A percentile compares a stretch with the other conserved stretches of the same genome.
Evolutionary conservation across 768 basidiomycete genomes (phyloP).

Genomic region (Sistotremastrum niveocremeum): DNA sequence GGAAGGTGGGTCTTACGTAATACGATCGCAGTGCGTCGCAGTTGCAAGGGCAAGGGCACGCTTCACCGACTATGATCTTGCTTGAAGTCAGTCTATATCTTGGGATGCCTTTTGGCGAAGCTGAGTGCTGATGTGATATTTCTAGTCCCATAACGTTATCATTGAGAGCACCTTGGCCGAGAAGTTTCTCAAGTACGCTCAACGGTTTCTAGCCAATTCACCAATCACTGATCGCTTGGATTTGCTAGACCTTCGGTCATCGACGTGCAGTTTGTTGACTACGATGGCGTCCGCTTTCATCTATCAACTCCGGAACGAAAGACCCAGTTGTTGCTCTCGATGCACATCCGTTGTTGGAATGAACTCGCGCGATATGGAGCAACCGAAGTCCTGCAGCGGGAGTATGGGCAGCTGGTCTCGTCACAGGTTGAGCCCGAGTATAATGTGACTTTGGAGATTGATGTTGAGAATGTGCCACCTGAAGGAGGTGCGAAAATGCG

Average conservation of each 20-base stretch:
- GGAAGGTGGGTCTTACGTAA: no score
- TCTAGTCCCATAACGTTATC: constrained; percentile 74
- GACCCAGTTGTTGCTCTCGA: constrained; percentile 72
- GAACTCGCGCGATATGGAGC: constrained; percentile 86
- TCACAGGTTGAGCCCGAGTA: constrained; percentile 73
- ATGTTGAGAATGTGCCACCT: constrained; percentile 75
- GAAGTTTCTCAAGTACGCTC: constrained; percentile 67
- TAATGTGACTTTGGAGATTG: constrained; percentile 75
- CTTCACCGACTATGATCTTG: constrained; percentile 49
- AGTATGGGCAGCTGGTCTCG: constrained; percentile 66
- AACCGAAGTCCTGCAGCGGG: constrained; percentile 57
- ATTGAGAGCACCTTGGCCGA: constrained; percentile 83
- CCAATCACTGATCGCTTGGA: neutral
- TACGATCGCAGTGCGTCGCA: no score
- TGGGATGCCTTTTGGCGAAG: neutral
- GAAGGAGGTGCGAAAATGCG: constrained; percentile 49
- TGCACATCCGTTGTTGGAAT: constrained; percentile 96
- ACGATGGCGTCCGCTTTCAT: constrained; percentile 92
- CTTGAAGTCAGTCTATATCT: constrained; percentile 47
- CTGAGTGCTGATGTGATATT: constrained; percentile 5
- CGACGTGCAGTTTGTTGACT: constrained; percentile 96
- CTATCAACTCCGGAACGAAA: constrained; percentile 81
- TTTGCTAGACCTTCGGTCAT: constrained; percentile 66
- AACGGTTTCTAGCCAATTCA: neutral
- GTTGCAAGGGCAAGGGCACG: neutral